phyloP scores from a whole-genome alignment of 345 rosid genomes.

The Salix udensis region DNA sequence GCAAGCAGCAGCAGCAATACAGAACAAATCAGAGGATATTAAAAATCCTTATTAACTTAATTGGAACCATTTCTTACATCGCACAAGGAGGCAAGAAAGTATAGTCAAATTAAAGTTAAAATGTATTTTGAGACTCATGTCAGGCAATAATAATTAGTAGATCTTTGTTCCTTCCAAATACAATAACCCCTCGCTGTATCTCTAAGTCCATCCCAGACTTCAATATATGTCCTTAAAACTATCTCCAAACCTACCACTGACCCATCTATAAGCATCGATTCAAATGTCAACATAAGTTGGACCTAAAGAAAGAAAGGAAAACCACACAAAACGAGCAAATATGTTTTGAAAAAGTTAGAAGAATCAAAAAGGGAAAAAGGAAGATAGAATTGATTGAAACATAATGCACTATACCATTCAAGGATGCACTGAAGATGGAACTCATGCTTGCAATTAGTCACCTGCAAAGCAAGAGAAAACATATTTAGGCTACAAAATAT shows the following conservation, averaged over 20 bases:
- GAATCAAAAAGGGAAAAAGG: background rate
- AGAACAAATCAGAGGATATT: background rate
- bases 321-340: background rate
- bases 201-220: background rate
- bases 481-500: background rate
- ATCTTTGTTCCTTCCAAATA: background rate
- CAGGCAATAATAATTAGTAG: background rate
- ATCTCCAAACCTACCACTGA: background rate
- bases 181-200: background rate
- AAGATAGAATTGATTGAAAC: background rate
- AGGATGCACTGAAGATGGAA: constrained; percentile 36
- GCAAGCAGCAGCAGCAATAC: background rate
- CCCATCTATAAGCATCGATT: background rate
- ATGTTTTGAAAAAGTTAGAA: background rate
- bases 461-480: constrained; percentile 9
- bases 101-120: background rate
- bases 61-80: background rate
- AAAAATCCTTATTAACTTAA: background rate
- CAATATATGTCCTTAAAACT: background rate
- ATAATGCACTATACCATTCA: constrained; percentile 22
- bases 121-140: background rate
- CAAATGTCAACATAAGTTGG: background rate
- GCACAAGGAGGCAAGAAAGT: background rate
- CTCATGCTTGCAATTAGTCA: constrained; percentile 32
- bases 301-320: background rate